Evolutionary conservation across 2,329 filamentous ascomycete genomes (phyloP).

Genomic region (Chlorencoelia australis): DNA sequence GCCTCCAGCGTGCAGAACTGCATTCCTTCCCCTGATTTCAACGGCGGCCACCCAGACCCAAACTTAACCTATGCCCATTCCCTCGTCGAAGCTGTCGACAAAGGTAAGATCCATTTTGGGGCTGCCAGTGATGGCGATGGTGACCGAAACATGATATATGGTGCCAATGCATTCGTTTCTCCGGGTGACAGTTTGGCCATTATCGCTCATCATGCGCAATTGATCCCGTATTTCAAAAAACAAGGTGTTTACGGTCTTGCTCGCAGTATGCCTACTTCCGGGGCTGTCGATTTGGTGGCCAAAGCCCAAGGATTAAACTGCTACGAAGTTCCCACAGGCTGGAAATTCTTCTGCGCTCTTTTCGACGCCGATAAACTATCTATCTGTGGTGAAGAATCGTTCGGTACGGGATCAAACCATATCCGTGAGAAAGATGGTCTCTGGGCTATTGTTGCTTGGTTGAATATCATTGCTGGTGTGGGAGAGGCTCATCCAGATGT

Average conservation of each 20-base stretch:
- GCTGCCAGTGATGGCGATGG: constrained; percentile 95
- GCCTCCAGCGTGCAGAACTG: constrained; percentile 80
- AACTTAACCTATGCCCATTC: constrained; percentile 96
- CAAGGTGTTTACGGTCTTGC: constrained; percentile 92
- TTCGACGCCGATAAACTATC: constrained; percentile 94
- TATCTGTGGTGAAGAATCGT: constrained; percentile 97
- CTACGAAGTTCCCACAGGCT: constrained; percentile 97
- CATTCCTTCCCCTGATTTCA: constrained; percentile 85
- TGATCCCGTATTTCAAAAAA: constrained; percentile 98
- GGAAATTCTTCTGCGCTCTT: constrained; percentile 98
- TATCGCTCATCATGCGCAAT: constrained; percentile 90
- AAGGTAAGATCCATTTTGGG: constrained; percentile 85
- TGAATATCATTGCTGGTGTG: constrained; percentile 95
- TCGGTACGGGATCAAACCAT: constrained; percentile 96
- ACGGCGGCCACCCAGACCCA: constrained; percentile 92
- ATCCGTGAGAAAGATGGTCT: constrained; percentile 98
- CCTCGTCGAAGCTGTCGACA: constrained; percentile 87
- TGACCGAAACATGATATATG: constrained; percentile 99
- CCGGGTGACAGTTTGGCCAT: constrained; percentile 96
- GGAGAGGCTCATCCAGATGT: constrained; percentile 70
- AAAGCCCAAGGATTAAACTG: constrained; percentile 84
- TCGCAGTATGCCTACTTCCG: constrained; percentile 94
- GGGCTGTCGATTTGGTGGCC: constrained; percentile 89
- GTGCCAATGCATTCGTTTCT: constrained; percentile 90
- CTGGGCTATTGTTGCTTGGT: constrained; percentile 94